Evolutionary conservation across 1,284 basidiomycete species (phyloP).

Genomic region (Heterobasidion parviporum): DNA sequence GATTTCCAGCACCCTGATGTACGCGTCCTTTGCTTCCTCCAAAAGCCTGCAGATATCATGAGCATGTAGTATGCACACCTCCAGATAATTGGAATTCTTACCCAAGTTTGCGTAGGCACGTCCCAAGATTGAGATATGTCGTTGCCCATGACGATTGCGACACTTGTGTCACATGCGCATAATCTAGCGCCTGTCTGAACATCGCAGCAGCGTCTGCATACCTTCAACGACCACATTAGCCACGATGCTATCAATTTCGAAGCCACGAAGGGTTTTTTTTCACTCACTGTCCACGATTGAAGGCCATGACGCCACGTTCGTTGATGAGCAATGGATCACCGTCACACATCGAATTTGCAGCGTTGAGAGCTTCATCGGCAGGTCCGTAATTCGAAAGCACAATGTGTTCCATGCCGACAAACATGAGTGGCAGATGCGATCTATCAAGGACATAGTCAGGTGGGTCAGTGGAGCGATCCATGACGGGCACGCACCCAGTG

Average conservation of each 20-base stretch:
- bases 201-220: slow-evolving; percentile 62
- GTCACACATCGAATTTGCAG: slow-evolving; percentile 74
- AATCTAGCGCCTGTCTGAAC: slow-evolving; percentile 66
- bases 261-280: too few species aligned
- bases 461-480: background rate
- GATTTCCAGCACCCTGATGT: slow-evolving; percentile 71
- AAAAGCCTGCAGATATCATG: slow-evolving; percentile 39
- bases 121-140: slow-evolving; percentile 87
- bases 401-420: slow-evolving; percentile 98
- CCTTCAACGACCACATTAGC: slow-evolving; percentile 25
- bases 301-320: slow-evolving; percentile 90
- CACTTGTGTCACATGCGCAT: slow-evolving; percentile 77
- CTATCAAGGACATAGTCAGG: slow-evolving; percentile 28
- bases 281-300: slow-evolving; percentile 51
- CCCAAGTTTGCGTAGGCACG: slow-evolving; percentile 75
- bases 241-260: too few species aligned
- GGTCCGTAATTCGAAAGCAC: slow-evolving; percentile 77
- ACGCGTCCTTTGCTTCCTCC: slow-evolving; percentile 62
- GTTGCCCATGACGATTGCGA: slow-evolving; percentile 79
- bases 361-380: slow-evolving; percentile 83
- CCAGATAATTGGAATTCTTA: slow-evolving; percentile 18
- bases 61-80: background rate
- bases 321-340: slow-evolving; percentile 87
- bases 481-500: slow-evolving; percentile 57
- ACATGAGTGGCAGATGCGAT: slow-evolving; percentile 89